These are phyloP conservation scores for Chiua virens DNA, from an alignment of 768 basidiomycete genomes.

Conservation along the genomic window DNA sequence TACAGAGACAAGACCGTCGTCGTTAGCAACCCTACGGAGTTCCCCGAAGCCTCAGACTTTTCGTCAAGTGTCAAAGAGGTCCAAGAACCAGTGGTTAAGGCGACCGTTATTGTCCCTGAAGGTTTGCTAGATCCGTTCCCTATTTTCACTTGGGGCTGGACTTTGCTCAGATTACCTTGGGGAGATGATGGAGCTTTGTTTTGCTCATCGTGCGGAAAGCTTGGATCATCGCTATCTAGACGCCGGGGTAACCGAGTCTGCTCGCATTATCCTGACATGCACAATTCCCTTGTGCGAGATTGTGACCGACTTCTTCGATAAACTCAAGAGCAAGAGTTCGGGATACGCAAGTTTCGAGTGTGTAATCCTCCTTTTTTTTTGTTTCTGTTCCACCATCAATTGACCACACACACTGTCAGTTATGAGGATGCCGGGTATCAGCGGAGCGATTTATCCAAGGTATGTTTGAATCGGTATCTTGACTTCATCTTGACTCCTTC, in stretches of 20 bases:
- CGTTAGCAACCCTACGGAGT: constrained; percentile 93
- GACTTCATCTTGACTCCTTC: not conserved
- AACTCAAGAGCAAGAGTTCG: constrained; percentile 88
- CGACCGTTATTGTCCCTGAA: constrained; percentile 93
- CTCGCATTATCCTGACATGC: constrained; percentile 80
- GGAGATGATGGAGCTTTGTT: constrained; percentile 95
- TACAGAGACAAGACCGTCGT: constrained; percentile 61
- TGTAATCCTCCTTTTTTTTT: constrained; percentile 27
- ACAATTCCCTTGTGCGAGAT: constrained; percentile 88
- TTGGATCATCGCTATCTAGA: constrained; percentile 87
- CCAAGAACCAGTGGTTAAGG: constrained; percentile 91
- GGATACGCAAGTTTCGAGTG: constrained; percentile 93
- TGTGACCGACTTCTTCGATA: constrained; percentile 93
- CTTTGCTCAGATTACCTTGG: constrained; percentile 76
- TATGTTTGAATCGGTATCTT: constrained; percentile 27
- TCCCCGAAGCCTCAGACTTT: constrained; percentile 77
- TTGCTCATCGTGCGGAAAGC: constrained; percentile 78
- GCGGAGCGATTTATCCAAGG: constrained; percentile 80
- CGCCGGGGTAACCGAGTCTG: constrained; percentile 32
- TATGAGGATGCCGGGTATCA: constrained; percentile 95
- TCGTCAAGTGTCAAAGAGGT: constrained; percentile 65
- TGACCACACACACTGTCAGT: constrained; percentile 48
- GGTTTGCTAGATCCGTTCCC: constrained; percentile 42
- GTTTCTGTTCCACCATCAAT: not conserved
- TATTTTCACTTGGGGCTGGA: not conserved